Percentiles rank a stretch among this genome's conserved stretches.
These are phyloP conservation scores for Ganoderma meredithae DNA, from an alignment of 1,284 basidiomycete species.

Conservation along the genomic window DNA sequence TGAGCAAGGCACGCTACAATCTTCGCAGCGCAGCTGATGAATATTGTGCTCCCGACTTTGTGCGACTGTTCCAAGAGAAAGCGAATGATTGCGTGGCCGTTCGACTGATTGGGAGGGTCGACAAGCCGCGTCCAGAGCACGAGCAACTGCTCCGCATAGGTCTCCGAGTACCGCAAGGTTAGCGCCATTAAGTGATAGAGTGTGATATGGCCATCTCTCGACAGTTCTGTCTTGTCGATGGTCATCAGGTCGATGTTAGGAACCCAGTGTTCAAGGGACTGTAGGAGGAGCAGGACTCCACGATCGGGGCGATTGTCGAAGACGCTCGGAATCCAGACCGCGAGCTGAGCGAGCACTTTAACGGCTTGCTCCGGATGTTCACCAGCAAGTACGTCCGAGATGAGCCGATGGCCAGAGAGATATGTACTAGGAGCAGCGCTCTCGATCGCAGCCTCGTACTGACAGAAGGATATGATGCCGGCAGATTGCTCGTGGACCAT, in stretches of 20 bases:
- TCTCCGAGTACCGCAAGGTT: constrained; percentile 81
- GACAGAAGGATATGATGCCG: constrained; percentile 69
- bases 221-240: constrained; percentile 63
- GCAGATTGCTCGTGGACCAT: constrained; percentile 70
- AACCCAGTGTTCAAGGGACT: constrained; percentile 85
- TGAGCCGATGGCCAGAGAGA: constrained; percentile 79
- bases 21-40: constrained; percentile 82
- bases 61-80: constrained; percentile 91
- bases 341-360: constrained; percentile 77
- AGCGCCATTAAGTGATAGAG: constrained; percentile 89
- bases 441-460: constrained; percentile 79
- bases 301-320: constrained; percentile 59
- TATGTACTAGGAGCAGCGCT: constrained; percentile 83
- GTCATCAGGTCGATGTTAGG: constrained; percentile 75
- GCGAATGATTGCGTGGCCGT: constrained; percentile 82
- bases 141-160: constrained; percentile 85
- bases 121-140: constrained; percentile 83
- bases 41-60: constrained; percentile 81
- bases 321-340: constrained; percentile 76
- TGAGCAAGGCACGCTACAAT: constrained; percentile 88
- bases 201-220: constrained; percentile 67
- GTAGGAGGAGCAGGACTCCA: constrained; percentile 64
- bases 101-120: constrained; percentile 71
- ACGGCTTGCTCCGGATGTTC: constrained; percentile 79
- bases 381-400: constrained; percentile 83